Evolutionary conservation across 2,329 filamentous ascomycete genomes (phyloP), one percentile per base, ranked within the genome.

Genomic region (Colletotrichum tanaceti): DNA sequence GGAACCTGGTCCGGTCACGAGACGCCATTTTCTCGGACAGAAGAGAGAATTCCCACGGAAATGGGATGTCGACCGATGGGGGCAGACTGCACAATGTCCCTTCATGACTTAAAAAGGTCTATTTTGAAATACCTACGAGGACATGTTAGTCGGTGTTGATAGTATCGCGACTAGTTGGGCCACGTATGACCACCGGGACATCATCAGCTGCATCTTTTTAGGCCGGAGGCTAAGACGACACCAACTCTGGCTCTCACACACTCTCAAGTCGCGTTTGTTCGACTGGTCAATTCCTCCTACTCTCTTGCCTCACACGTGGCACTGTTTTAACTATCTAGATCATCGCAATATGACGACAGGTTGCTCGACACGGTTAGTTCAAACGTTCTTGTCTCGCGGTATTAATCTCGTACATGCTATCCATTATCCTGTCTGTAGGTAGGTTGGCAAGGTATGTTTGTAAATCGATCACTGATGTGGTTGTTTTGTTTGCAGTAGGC

Each of bases 171-270:
- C 18, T 59, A 32, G 20, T 20, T 11, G 22, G 55, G 55, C 49
- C 53, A 60, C 61, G 61, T 55, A 60, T 55, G 49, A 59, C 35
- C 11, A n/a, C 28, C 18, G 20, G 54, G 38, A 43, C 47, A 60
- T 22, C 39, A 55, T 68, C 61, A 68, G 61, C 55, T 68, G 61
- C 49, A 22, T 59, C 39, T 18, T 39, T 59, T 39, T 59, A 49
- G 61, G 62, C 55, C 41, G 10, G 35, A 50, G 35, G 16, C 47
- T 54, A 60, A 60, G 9, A 28, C 24, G 38, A 47, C 49, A 35
- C 65, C 61, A 59, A n/a, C 22, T 41, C 47, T 68, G 65, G 41
- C 22, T 68, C 61, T 68, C 55, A 68, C 60, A 49, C 61, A 65
- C n/a, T 18, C 20, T 49, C 20, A 41, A 6, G 38, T 43, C n/a